Conservation (phyloP, 257 asterid genomes). For the Gynochthodes officinalis region DNA sequence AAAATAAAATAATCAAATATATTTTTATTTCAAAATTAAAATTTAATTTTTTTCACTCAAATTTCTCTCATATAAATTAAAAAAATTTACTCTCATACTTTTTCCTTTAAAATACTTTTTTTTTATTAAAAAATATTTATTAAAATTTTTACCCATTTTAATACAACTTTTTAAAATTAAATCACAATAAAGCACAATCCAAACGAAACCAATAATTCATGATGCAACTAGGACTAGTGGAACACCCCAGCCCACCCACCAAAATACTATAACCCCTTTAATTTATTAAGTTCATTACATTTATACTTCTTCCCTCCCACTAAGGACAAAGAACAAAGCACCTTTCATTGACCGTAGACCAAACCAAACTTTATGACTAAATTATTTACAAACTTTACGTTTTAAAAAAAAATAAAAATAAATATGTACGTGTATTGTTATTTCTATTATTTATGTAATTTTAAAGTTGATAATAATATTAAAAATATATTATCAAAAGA, state of each 20-base stretch:
- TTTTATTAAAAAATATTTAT: no score
- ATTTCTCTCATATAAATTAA: no score
- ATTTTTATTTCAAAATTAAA: no score
- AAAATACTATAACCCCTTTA: neutral
- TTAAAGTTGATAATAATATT: neutral
- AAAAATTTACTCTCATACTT: no score
- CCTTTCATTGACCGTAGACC: constrained; percentile 45
- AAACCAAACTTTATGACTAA: neutral
- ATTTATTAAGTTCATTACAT: neutral
- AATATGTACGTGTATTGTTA: neutral
- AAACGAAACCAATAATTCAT: neutral
- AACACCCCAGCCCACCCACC: constrained; percentile 2
- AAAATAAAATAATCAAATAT: no score
- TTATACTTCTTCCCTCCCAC: neutral
- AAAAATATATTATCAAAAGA: neutral
- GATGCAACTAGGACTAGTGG: constrained; percentile 6
- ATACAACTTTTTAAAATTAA: no score
- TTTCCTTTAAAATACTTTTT: no score
- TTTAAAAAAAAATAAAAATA: neutral
- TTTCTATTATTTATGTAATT: neutral
- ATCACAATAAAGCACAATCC: no score
- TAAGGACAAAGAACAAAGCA: constrained; percentile 18
- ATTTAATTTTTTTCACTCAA: no score
- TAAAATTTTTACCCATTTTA: no score
- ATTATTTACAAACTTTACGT: neutral